A percentile compares a stretch with the other conserved stretches of the same genome.
These are phyloP conservation scores for Filosporella fistucella DNA, from an alignment of 495 filamentous ascomycete species.

Conservation along the genomic window DNA sequence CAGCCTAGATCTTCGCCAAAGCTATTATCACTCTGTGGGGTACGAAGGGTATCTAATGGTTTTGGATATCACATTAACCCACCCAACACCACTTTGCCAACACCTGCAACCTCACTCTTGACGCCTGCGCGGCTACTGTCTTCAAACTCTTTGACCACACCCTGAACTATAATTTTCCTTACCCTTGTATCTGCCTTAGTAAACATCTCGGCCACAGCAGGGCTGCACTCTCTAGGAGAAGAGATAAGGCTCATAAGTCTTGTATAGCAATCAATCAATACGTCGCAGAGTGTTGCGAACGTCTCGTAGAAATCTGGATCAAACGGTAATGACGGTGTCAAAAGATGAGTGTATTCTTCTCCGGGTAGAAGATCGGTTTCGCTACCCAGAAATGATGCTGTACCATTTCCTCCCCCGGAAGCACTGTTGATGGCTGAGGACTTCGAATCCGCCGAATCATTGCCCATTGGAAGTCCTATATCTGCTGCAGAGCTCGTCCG, in stretches of 20 bases:
- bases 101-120: slow-evolving; percentile 73
- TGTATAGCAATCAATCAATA: slow-evolving; percentile 88
- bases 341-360: slow-evolving; percentile 83
- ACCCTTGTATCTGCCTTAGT: slow-evolving; percentile 82
- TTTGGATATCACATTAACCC: slow-evolving; percentile 77
- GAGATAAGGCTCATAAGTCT: slow-evolving; percentile 68
- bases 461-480: slow-evolving; percentile 58
- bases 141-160: slow-evolving; percentile 89
- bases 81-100: slow-evolving; percentile 85
- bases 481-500: slow-evolving; percentile 63
- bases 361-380: slow-evolving; percentile 51
- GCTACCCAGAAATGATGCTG: slow-evolving; percentile 19
- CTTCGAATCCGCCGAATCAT: slow-evolving; percentile 35
- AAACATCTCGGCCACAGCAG: slow-evolving; percentile 72
- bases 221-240: slow-evolving; percentile 55
- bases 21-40: no score
- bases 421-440: slow-evolving; percentile 35
- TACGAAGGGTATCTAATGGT: no score
- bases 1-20: no score
- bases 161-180: slow-evolving; percentile 79
- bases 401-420: slow-evolving; percentile 18
- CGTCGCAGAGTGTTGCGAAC: slow-evolving; percentile 95
- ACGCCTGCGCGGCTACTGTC: slow-evolving; percentile 70
- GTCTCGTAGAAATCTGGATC: slow-evolving; percentile 97
- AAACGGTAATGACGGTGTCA: slow-evolving; percentile 91